Evolutionary conservation across 208 protist species (phyloP), one percentile per base, ranked within the genome.

Genomic region (Wallacemonas rigidus): DNA sequence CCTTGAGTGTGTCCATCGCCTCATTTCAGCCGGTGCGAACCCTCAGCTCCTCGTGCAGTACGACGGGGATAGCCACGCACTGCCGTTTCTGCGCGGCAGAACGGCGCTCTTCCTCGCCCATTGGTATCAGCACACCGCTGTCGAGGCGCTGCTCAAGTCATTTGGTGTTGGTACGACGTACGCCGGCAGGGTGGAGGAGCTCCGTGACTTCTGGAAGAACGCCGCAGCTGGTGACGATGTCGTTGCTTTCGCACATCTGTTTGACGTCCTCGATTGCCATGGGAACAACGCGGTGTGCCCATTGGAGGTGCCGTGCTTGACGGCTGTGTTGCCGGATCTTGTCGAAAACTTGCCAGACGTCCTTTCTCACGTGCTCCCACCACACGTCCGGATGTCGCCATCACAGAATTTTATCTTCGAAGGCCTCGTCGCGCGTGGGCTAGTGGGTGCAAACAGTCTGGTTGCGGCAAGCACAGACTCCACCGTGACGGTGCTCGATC

Each of bases 91-190:
- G 4, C 7, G 41, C 35, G 70, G 81, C 5, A 72, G 77, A 39
- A 80, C 74, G 1, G 41, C 86, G 1, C 57, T 88, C 3, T 91
- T 88, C 58, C 78, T 91, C 14, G 80, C 86, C 14, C 86, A 91
- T 73, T 76, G 56, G 61, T 53, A 79, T 17, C 58, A 75, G 38
- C 82, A 91, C 48, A 9, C 39, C 3, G 69, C 50, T 12, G 55
- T 77, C 14, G 72, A 53, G n/a, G 17, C 1, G 35, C 15, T 77
- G 53, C 72, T 75, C 38, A 5, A 14, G 12, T 53, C 56, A 3
- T 70, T 69, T 6, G 41, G 14, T 39, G 71, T n/a, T n/a, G n/a
- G 43, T 15, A 63, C 0, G 17, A 54, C 12, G 3, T 48, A 44
- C 0, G 17, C n/a, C 35, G 0, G 6, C 57, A 17, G 0, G 11